A percentile compares a stretch with the other conserved stretches of the same genome.
Conservation (phyloP, 106 monocot genomes). For the Acanthochlamys bracteata region DNA sequence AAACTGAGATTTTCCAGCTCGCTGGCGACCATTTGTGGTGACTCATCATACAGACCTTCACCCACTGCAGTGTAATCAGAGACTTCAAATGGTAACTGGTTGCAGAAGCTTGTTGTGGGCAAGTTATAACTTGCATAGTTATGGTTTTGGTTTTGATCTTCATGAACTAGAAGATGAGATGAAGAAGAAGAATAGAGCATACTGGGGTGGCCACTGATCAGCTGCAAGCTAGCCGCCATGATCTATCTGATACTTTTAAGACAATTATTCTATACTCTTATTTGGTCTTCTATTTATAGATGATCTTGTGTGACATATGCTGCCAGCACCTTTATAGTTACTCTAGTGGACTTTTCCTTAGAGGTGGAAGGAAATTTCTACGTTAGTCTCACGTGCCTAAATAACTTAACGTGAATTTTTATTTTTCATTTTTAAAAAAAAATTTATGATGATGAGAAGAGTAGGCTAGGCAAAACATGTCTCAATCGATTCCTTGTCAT, state of each 20-base stretch:
- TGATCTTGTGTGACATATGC: background rate
- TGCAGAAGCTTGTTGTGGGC: no score
- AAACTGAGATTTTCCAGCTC: background rate
- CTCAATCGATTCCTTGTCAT: no score
- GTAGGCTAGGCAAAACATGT: no score
- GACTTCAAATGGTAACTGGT: background rate
- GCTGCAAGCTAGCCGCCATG: conserved; percentile 5
- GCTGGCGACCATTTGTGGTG: background rate
- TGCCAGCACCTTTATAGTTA: background rate
- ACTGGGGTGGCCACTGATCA: background rate
- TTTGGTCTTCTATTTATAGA: background rate
- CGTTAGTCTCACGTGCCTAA: background rate
- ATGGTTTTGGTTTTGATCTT: background rate
- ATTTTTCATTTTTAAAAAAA: background rate
- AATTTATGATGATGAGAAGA: background rate
- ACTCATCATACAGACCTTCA: background rate
- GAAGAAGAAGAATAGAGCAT: background rate
- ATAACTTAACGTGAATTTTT: background rate
- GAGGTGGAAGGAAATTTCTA: conserved; percentile 5
- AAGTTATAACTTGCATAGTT: background rate
- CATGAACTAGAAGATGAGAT: background rate
- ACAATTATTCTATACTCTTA: background rate
- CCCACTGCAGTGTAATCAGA: background rate
- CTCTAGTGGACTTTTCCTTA: background rate
- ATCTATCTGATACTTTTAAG: background rate